Conservation (phyloP, 257 asterid genomes). For the Cinchona pubescens region DNA sequence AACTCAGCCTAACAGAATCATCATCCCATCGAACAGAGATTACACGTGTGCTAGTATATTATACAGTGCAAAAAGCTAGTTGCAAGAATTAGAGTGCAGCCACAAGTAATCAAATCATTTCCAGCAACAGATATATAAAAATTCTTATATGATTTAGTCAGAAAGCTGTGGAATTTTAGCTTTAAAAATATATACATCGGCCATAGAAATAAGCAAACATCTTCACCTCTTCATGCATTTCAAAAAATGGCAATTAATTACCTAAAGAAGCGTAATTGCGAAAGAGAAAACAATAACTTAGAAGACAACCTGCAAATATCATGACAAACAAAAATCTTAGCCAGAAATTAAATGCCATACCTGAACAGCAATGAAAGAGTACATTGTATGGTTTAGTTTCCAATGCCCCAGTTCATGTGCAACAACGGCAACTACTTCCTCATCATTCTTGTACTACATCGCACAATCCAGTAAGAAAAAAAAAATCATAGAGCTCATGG, state of each 20-base stretch:
- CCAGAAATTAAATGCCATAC: constrained; percentile 33
- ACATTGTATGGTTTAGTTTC: constrained; percentile 92
- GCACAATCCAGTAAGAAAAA: constrained; percentile 12
- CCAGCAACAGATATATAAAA: background rate
- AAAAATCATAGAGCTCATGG: background rate
- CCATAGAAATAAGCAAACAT: background rate
- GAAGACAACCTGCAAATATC: background rate
- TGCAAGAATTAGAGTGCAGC: background rate
- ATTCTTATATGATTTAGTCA: background rate
- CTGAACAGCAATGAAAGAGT: constrained; percentile 90
- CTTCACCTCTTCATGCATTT: background rate
- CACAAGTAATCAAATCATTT: background rate
- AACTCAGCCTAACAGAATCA: background rate
- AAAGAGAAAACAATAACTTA: background rate
- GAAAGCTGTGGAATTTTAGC: background rate
- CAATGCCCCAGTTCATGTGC: constrained; percentile 99
- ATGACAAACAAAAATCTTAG: background rate
- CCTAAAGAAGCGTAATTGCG: background rate
- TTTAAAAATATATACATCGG: background rate
- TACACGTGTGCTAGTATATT: background rate
- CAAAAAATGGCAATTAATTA: no score
- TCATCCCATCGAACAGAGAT: background rate
- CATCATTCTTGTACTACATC: constrained; percentile 83
- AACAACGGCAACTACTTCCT: constrained; percentile 96
- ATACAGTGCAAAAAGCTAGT: background rate